Evolutionary conservation across 306 rosid species (phyloP).

Genomic region (Glycine tomentella): DNA sequence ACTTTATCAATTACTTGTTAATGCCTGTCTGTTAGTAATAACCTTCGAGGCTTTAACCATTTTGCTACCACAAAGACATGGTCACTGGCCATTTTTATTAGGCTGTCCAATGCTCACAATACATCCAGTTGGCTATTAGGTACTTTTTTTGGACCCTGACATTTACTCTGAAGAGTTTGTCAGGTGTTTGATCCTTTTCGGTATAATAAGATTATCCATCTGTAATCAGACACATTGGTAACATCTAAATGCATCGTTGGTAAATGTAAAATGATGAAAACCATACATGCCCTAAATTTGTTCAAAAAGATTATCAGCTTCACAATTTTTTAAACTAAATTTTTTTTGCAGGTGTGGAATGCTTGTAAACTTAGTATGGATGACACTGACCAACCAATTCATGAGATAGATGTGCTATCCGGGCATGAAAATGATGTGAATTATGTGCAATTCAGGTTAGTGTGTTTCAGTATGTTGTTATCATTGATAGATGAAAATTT

Average conservation of each 20-base stretch:
- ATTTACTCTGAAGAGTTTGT: constrained; percentile 20
- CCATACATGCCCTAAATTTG: constrained; percentile 31
- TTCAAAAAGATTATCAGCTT: constrained; percentile 33
- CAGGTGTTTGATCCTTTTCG: constrained; percentile 19
- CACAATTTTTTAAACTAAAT: constrained; percentile 41
- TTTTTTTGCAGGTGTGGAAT: constrained; percentile 87
- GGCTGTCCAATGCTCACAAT: constrained; percentile 13
- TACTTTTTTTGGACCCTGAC: constrained; percentile 27
- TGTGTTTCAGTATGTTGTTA: constrained; percentile 37
- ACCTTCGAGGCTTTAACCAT: constrained; percentile 21
- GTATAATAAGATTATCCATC: constrained; percentile 13
- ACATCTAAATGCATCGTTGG: constrained; percentile 22
- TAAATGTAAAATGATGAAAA: constrained; percentile 26
- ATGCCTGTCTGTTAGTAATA: constrained; percentile 26
- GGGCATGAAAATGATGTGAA: constrained; percentile 99
- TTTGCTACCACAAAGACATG: constrained; percentile 32
- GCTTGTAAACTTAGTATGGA: constrained; percentile 79
- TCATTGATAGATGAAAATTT: constrained; percentile 31
- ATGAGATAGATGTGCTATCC: constrained; percentile 95
- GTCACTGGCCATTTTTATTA: constrained; percentile 20
- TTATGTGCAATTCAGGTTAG: constrained; percentile 97
- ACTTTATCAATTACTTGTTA: constrained; percentile 11
- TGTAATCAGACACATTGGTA: constrained; percentile 19
- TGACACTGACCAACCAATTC: constrained; percentile 78
- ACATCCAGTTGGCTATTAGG: constrained; percentile 1